A percentile compares a stretch with the other conserved stretches of the same genome.
These are phyloP conservation scores for Opeltia flavorubescens DNA, from an alignment of 495 filamentous ascomycete species.

Conservation along the genomic window DNA sequence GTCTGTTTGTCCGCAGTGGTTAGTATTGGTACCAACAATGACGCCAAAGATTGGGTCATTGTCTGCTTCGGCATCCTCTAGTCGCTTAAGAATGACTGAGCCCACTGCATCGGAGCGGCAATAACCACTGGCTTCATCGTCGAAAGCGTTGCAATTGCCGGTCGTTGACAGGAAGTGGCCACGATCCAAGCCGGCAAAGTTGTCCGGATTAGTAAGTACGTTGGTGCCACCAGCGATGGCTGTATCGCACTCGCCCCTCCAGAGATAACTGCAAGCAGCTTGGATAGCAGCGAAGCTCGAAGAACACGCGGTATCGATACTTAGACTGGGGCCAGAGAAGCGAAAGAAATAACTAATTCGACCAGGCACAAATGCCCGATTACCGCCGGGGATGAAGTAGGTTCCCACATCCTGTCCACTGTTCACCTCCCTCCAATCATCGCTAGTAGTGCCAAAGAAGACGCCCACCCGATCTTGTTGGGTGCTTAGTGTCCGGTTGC, in stretches of 20 bases:
- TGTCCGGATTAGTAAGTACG: conserved; percentile 28
- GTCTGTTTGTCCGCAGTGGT: conserved; percentile 18
- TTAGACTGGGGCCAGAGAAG: conserved; percentile 23
- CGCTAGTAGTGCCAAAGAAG: conserved; percentile 79
- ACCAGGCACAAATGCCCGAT: background rate
- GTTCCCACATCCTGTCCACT: background rate
- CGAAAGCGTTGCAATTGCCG: conserved; percentile 32
- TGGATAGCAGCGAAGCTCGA: conserved; percentile 26
- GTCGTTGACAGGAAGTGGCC: conserved; percentile 29
- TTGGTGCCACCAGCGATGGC: conserved; percentile 32
- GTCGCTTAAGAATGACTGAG: conserved; percentile 33
- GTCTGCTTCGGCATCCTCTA: conserved; percentile 32
- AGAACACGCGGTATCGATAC: conserved; percentile 32
- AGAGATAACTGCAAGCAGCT: conserved; percentile 18
- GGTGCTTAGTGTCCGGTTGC: conserved; percentile 67
- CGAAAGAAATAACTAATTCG: conserved; percentile 24
- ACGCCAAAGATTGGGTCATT: conserved; percentile 34
- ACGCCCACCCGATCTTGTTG: conserved; percentile 66
- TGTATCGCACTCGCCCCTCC: conserved; percentile 32
- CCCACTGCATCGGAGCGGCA: conserved; percentile 32
- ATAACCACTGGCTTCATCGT: conserved; percentile 34
- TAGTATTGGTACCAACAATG: conserved; percentile 19
- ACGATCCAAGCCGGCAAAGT: conserved; percentile 21
- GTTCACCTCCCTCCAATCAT: conserved; percentile 60
- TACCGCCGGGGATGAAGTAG: too few species aligned